Conservation (phyloP, 805 yeast genomes). For the Nakazawaea ambrosiae region DNA sequence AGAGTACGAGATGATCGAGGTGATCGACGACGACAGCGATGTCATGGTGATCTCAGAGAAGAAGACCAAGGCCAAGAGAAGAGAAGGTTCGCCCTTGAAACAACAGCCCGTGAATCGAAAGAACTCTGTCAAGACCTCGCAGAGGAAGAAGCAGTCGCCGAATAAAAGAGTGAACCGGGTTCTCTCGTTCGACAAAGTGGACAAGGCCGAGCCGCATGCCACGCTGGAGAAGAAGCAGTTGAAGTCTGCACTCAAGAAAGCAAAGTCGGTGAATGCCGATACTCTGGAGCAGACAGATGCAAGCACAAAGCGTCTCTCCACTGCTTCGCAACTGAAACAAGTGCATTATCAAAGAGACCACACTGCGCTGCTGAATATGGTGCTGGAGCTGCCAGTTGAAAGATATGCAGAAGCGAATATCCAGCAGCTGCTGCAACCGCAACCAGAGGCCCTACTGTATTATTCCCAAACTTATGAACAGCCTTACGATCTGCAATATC, state of each 20-base stretch:
- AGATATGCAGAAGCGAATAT: too few relatives aligned
- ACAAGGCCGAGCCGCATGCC: background rate
- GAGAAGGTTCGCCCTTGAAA: constrained; percentile 5
- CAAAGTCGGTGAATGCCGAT: too few relatives aligned
- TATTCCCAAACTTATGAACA: too few relatives aligned
- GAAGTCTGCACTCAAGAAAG: background rate
- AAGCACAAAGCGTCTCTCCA: too few relatives aligned
- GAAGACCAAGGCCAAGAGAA: background rate
- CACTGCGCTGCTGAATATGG: too few relatives aligned
- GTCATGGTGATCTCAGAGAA: background rate
- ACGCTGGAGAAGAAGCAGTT: background rate
- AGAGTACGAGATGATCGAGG: constrained; percentile 5
- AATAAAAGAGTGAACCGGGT: background rate
- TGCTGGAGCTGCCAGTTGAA: too few relatives aligned
- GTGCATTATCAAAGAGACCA: too few relatives aligned
- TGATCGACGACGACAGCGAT: background rate
- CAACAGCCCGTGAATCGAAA: constrained; percentile 3
- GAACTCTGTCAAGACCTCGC: background rate
- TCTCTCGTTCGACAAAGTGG: background rate
- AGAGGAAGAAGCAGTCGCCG: too few relatives aligned
- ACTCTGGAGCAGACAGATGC: too few relatives aligned
- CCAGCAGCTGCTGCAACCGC: background rate
- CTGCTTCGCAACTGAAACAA: too few relatives aligned
- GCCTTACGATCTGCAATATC: background rate
- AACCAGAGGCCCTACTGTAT: background rate